Evolutionary conservation across 129 eudicot species (phyloP).

Genomic region (Oenanthe sinensis): DNA sequence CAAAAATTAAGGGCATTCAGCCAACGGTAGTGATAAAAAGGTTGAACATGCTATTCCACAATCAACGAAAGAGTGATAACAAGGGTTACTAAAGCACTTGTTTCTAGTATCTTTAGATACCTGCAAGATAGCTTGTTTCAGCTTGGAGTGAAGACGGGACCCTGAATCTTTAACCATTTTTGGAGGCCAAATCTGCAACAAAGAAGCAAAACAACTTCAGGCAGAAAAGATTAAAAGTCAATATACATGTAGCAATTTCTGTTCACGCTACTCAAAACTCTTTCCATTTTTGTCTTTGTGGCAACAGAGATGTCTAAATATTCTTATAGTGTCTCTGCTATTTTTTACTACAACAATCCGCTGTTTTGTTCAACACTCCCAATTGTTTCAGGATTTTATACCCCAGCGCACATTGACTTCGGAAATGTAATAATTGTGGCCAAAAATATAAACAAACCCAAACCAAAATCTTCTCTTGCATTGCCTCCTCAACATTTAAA

Average conservation of each 20-base stretch:
- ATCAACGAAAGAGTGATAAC: background rate
- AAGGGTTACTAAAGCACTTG: background rate
- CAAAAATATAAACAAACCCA: background rate
- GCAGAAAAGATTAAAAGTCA: background rate
- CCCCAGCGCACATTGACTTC: background rate
- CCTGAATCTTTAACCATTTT: conserved; percentile 94
- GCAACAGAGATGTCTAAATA: background rate
- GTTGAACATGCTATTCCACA: background rate
- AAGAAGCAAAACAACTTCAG: background rate
- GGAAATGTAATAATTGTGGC: background rate
- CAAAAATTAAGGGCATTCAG: background rate
- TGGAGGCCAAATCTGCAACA: conserved; percentile 97
- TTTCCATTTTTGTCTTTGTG: background rate
- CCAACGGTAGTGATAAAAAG: background rate
- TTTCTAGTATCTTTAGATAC: background rate
- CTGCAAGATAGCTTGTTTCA: conserved; percentile 63
- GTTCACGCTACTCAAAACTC: background rate
- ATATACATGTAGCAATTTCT: background rate
- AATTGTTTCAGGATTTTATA: background rate
- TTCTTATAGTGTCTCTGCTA: background rate
- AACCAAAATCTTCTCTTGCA: background rate
- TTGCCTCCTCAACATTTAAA: background rate
- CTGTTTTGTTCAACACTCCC: background rate
- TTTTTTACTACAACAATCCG: background rate
- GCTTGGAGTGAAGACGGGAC: conserved; percentile 73